Base-by-base conservation (phyloP, 805 yeast genomes). In the Brettanomyces bruxellensis region DNA sequence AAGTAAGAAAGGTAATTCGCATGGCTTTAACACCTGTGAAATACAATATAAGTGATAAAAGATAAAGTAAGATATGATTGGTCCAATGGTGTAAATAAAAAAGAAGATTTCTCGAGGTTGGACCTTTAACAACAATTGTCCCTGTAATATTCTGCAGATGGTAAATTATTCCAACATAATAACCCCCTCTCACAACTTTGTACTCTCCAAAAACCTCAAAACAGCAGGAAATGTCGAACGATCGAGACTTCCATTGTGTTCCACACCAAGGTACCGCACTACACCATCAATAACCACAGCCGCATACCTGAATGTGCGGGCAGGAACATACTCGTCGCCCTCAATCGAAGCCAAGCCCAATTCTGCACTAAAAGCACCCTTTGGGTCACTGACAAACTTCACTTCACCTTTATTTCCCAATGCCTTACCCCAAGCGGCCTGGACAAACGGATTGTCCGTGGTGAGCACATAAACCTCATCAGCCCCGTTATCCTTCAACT, bases 231-330 rank as follows among this genome's bases (percentile, higher is more conserved):
- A 13, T 4, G 46, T 43, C 14, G 46, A 43, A 8, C 22, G 14
- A 12, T 43, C 41, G 35, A 74, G 22, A 13, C 75, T 39, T 12
- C 61, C 76, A 40, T 43, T 48, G 9, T 68, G 59, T 62, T 76
- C 82, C 49, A 62, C 64, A 51, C 75, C 79, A 14, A 56, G 45
- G 47, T 67, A 66, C 35, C 51, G 50, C 46, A 65, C 54, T 22
- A 49, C 48, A 34, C 66, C 66, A 40, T 63, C 58, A 45, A 78
- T 80, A 45, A 85, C 79, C 51, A 88, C 70, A 48, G 83, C 68
- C 40, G 91, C 88, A 67, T 79, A 86, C 67, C 96, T 78, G 28
- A 45, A 32, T 18, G 86, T 76, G 68, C 90, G 75, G 48, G 66
- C 60, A 24, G 82, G 80, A 51, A 78, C 63, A 25, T 78, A 86